Evolutionary conservation across 768 basidiomycete genomes (phyloP), one percentile per base, ranked within the genome.

Genomic region (Macrolepiota albuminosa): DNA sequence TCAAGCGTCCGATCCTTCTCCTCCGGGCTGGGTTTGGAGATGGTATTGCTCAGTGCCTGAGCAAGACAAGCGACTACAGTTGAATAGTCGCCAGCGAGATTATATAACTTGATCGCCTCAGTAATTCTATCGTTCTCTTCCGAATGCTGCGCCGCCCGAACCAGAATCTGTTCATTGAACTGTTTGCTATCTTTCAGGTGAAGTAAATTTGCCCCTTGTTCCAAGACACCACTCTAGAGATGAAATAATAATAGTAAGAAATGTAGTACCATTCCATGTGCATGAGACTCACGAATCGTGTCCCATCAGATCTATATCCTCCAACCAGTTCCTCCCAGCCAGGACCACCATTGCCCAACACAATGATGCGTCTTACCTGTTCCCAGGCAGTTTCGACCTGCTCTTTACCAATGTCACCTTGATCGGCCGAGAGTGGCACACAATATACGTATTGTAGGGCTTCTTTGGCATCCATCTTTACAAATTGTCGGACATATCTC

Each of bases 401-500:
- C 69, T 95, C 91, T 66, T 85, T 85, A n/a, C 93, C 93, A 11
- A 88, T 78, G 1, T 78, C 77, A 2, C 72, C 74, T 63, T 91
- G 86, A 69, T 96, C 93, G 8, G 86, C 79, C 31, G 83, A 81
- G 6, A 98, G 81, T 57, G 87, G 85, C 6, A 97, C 82, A 60
- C 90, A 90, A 68, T 94, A 95, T 26, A 95, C 89, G 64, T 98
- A 98, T 73, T 99, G 95, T 54, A 99, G 74, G 0, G 95, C 96
- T 67, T 95, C 92, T 67, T 90, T 88, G 0, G 95, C 90, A 65
- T 97, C 96, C 81, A 93, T 85, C 74, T 89, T 91, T 31, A 90
- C 91, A 69, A 98, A 97, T 61, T 89, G 90, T 39, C 93, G 85
- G 47, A 97, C 86, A 69, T 99, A 98, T 16, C 94, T 89, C 85